Evolutionary conservation across 768 basidiomycete genomes (phyloP), one percentile per base, ranked within the genome.

Genomic region (Lentinula guzmanii): DNA sequence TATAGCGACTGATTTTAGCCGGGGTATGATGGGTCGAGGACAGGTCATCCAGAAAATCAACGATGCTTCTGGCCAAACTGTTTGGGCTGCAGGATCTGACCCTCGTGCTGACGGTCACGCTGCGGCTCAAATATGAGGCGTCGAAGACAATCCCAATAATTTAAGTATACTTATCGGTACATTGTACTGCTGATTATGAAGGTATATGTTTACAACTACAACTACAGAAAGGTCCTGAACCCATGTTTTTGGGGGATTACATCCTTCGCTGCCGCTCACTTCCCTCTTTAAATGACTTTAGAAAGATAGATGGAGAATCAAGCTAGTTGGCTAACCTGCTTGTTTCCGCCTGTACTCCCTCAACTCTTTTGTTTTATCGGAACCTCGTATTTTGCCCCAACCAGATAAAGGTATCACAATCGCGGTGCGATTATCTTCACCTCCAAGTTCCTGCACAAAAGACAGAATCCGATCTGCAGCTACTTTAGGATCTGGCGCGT

Each of bases 11-110:
- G 91, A 90, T 1, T 86, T 86, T 69, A 72, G 70, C 43, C 79
- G 91, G 58, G 77, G 74, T 2, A 79, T 86, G 78, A 79, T 95
- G 75, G 93, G 93, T 24, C 83, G 92, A 2, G 93, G 93, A 5
- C 93, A 98, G 76, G 77, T 98, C 60, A 97, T 98, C 65, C 94
- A 96, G 74, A 89, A 83, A 71, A 71, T 91, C 18, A 75, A 80
- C 6, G 82, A 88, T 69, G 75, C 74, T 52, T 84, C 85, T 33
- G 91, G 92, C 13, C 77, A 74, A 70, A 76, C 81, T n/a, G 89
- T 95, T 4, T 98, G 97, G 97, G 95, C 91, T 1, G 96, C 92
- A 24, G 96, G 95, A 5, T 93, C 90, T 4, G 97, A 99, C 72
- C 84, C 83, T 61, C 84, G 95, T 39, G 90, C 83, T 16, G 95